phyloP scores from a whole-genome alignment of 2,329 filamentous ascomycete species.

The Aspergillus ibericus region DNA sequence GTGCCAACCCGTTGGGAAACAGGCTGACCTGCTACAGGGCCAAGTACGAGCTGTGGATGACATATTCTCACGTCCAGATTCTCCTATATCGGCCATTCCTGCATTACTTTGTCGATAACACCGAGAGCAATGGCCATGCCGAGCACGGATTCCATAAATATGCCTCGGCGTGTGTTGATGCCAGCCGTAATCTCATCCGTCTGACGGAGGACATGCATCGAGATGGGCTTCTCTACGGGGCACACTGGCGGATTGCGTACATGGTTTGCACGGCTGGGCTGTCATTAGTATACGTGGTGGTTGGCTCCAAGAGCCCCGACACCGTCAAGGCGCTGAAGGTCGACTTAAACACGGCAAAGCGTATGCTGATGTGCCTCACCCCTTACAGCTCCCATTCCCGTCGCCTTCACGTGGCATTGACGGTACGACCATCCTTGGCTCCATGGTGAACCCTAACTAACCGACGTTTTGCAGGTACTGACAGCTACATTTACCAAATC shows the following conservation, averaged over 20 bases:
- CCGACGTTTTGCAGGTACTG: neutral
- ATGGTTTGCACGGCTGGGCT: conserved; percentile 6
- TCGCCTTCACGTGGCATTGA: conserved; percentile 4
- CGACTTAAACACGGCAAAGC: conserved; percentile 3
- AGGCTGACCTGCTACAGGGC: conserved; percentile 3
- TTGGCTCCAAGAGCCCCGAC: neutral
- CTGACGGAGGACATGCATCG: conserved; percentile 14
- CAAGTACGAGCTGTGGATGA: conserved; percentile 10
- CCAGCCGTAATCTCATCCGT: conserved; percentile 15
- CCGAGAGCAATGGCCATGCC: neutral
- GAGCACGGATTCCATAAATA: conserved; percentile 6
- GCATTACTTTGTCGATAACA: conserved; percentile 1
- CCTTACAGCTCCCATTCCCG: conserved; percentile 5
- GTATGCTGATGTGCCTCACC: neutral
- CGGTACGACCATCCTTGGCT: neutral
- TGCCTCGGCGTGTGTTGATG: conserved; percentile 9
- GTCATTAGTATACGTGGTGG: conserved; percentile 8
- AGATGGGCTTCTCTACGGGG: conserved; percentile 8
- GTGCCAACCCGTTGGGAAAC: neutral
- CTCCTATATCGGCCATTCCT: conserved; percentile 14
- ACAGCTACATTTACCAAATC: conserved; percentile 2
- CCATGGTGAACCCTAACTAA: neutral
- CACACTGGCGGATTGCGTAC: conserved; percentile 8
- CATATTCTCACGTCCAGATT: conserved; percentile 10
- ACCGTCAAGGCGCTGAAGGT: neutral